Evolutionary conservation across 148 eudicot genomes (phyloP).

Genomic region (Salicornia ramosissima): DNA sequence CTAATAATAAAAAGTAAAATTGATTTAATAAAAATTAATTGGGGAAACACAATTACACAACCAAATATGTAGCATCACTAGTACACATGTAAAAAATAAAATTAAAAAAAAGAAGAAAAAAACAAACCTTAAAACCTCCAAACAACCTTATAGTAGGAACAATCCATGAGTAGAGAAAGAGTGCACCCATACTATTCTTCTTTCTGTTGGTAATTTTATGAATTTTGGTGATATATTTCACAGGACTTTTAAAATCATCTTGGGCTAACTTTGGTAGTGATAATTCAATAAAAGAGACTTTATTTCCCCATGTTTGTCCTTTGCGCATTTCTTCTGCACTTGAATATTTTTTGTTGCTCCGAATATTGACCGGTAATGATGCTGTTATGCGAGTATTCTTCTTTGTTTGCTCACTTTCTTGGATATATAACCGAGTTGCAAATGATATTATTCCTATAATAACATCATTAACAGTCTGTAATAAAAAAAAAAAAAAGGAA

Average conservation of each 20-base stretch:
- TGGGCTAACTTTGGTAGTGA: conserved; percentile 30
- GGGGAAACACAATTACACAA: too few species aligned
- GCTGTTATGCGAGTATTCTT: conserved; percentile 24
- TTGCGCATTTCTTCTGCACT: conserved; percentile 41
- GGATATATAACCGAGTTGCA: conserved; percentile 42
- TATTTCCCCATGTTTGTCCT: conserved; percentile 43
- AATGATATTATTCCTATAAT: conserved; percentile 29
- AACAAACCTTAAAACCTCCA: conserved; percentile 20
- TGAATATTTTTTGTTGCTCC: conserved; percentile 37
- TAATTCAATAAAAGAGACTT: conserved; percentile 34
- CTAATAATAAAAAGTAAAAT: too few species aligned
- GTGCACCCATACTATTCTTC: conserved; percentile 20
- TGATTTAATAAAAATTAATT: too few species aligned
- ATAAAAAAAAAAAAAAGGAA: neutral
- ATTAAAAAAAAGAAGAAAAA: too few species aligned
- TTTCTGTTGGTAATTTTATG: conserved; percentile 28
- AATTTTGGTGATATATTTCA: conserved; percentile 27
- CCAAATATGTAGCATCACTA: too few species aligned
- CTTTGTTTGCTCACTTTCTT: conserved; percentile 13
- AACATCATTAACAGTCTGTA: conserved; percentile 47
- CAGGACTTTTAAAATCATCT: conserved; percentile 23
- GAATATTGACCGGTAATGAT: conserved; percentile 42
- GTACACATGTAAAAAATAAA: too few species aligned
- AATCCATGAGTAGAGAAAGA: neutral
- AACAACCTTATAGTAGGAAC: conserved; percentile 12